These are phyloP conservation scores for Spiraea crenata DNA, from an alignment of 331 rosid genomes.

Conservation along the genomic window DNA sequence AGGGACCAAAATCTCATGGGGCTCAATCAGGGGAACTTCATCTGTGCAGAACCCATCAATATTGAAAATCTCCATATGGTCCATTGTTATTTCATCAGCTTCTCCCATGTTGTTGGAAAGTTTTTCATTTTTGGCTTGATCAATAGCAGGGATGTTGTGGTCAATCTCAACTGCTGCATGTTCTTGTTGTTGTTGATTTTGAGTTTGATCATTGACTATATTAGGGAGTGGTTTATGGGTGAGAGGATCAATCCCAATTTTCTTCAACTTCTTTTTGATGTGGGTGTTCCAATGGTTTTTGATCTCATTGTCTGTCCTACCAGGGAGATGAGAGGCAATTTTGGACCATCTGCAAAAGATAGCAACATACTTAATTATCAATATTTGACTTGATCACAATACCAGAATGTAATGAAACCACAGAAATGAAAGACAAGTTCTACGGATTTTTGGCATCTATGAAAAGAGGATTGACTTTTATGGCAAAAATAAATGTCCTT, in stretches of 20 bases:
- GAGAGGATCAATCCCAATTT: constrained; percentile 80
- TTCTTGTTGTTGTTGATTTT: constrained; percentile 7
- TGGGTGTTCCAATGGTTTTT: constrained; percentile 88
- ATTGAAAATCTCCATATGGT: constrained; percentile 35
- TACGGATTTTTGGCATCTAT: constrained; percentile 6
- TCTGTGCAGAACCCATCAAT: constrained; percentile 47
- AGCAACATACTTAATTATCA: no score
- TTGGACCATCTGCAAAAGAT: constrained; percentile 62
- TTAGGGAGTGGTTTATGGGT: constrained; percentile 57
- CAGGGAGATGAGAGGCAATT: constrained; percentile 82
- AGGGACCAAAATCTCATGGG: constrained; percentile 41
- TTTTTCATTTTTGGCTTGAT: constrained; percentile 27
- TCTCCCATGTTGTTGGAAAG: constrained; percentile 20
- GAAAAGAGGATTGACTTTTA: constrained; percentile 21
- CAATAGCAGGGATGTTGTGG: constrained; percentile 7
- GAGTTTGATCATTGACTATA: constrained; percentile 26
- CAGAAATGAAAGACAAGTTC: not conserved
- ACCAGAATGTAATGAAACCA: not conserved
- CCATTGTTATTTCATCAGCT: constrained; percentile 11
- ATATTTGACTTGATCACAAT: not conserved
- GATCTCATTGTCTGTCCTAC: constrained; percentile 83
- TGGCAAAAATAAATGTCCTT: constrained; percentile 14
- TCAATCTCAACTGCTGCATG: constrained; percentile 16
- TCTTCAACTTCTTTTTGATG: constrained; percentile 72
- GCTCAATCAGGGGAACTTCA: constrained; percentile 58